Evolutionary conservation across 2,329 filamentous ascomycete species (phyloP).

Genomic region (Clonostachys sp.): DNA sequence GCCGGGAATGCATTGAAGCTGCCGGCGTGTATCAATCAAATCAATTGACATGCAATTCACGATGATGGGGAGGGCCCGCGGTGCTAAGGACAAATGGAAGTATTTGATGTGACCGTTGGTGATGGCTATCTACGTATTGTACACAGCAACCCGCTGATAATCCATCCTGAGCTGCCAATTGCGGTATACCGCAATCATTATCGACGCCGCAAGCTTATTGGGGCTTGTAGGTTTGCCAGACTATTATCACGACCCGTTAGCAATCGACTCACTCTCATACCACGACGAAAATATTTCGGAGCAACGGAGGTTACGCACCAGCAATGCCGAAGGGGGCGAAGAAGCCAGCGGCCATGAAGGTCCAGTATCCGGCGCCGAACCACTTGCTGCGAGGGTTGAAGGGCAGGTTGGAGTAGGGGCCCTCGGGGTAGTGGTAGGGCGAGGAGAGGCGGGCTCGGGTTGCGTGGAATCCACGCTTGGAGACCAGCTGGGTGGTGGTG

Average conservation of each 20-base stretch:
- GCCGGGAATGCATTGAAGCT: neutral
- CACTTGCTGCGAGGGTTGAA: slow-evolving; percentile 92
- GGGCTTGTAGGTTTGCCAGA: slow-evolving; percentile 40
- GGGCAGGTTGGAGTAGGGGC: slow-evolving; percentile 88
- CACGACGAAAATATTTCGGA: neutral
- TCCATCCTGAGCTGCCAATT: neutral
- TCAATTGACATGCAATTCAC: neutral
- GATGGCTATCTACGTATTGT: slow-evolving; percentile 24
- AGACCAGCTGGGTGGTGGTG: slow-evolving; percentile 64
- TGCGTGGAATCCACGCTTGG: slow-evolving; percentile 91
- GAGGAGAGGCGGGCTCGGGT: slow-evolving; percentile 81
- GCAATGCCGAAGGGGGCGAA: slow-evolving; percentile 59
- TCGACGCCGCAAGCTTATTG: slow-evolving; percentile 17
- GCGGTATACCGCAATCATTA: neutral
- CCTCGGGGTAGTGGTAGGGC: slow-evolving; percentile 98
- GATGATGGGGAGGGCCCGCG: neutral
- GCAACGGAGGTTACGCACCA: slow-evolving; percentile 36
- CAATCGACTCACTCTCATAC: neutral
- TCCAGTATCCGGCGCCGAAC: slow-evolving; percentile 82
- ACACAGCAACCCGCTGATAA: slow-evolving; percentile 16
- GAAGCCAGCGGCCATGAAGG: slow-evolving; percentile 57
- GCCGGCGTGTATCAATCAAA: neutral
- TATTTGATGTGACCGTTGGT: slow-evolving; percentile 3
- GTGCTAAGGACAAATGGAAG: neutral
- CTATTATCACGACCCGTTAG: slow-evolving; percentile 24